Conservation (phyloP, 345 rosid genomes). For the Cardamine chenopodiifolia region DNA sequence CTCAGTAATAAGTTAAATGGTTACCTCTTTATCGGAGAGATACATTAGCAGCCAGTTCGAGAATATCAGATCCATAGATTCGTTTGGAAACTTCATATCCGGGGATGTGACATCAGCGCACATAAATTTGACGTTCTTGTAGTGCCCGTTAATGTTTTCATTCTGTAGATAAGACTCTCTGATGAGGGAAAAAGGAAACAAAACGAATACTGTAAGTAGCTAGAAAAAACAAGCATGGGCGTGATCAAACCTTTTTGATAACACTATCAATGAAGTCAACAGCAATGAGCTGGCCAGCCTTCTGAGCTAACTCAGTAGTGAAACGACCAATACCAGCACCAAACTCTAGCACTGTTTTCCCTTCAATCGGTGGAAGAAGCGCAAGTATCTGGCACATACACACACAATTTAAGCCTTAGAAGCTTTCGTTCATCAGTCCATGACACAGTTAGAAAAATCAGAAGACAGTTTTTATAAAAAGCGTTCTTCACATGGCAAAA, state of each 20-base stretch:
- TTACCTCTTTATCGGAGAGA: slow-evolving; percentile 91
- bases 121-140: slow-evolving; percentile 77
- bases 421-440: background rate
- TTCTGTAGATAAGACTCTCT: slow-evolving; percentile 56
- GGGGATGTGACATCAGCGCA: slow-evolving; percentile 91
- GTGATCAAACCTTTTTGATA: slow-evolving; percentile 71
- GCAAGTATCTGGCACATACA: slow-evolving; percentile 63
- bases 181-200: slow-evolving; percentile 22
- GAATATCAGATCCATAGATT: slow-evolving; percentile 76
- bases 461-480: background rate
- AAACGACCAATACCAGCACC: slow-evolving; percentile 99
- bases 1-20: background rate
- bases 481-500: background rate
- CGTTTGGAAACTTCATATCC: slow-evolving; percentile 60
- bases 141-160: slow-evolving; percentile 70
- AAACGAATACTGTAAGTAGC: background rate
- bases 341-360: slow-evolving; percentile 75
- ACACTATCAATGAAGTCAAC: slow-evolving; percentile 83
- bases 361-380: slow-evolving; percentile 75
- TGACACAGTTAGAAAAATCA: background rate
- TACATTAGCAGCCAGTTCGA: slow-evolving; percentile 98
- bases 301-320: slow-evolving; percentile 82
- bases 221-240: slow-evolving; percentile 17
- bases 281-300: slow-evolving; percentile 75
- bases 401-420: slow-evolving; percentile 19